Evolutionary conservation across 768 basidiomycete genomes (phyloP).

Genomic region (Daedalea quercina): DNA sequence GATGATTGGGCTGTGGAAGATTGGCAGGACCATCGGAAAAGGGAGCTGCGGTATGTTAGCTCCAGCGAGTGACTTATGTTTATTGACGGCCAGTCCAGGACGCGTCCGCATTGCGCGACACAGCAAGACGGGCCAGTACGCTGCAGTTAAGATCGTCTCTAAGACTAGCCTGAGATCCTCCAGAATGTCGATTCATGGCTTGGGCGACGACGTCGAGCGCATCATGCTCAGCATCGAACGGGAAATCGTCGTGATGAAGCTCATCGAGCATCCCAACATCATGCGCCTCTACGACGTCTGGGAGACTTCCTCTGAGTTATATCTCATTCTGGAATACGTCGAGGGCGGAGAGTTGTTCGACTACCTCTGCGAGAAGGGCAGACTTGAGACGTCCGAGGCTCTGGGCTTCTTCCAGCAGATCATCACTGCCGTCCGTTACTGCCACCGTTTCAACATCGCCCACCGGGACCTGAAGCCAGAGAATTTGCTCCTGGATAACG

Average conservation of each 20-base stretch:
- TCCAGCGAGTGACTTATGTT: background rate
- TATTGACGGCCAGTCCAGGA: constrained; percentile 37
- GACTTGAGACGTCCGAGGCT: constrained; percentile 65
- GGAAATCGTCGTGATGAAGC: constrained; percentile 97
- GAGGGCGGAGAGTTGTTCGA: constrained; percentile 95
- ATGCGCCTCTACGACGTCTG: constrained; percentile 95
- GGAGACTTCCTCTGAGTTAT: constrained; percentile 87
- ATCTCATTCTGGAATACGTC: constrained; percentile 90
- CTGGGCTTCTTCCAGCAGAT: constrained; percentile 90
- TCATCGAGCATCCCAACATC: constrained; percentile 92
- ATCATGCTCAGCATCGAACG: constrained; percentile 78
- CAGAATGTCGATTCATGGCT: constrained; percentile 58
- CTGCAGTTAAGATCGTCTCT: constrained; percentile 92
- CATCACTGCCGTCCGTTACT: constrained; percentile 86
- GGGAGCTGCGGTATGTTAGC: constrained; percentile 38
- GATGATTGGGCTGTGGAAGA: constrained; percentile 47
- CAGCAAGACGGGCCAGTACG: constrained; percentile 80
- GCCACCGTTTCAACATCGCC: constrained; percentile 89
- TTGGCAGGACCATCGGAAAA: constrained; percentile 49
- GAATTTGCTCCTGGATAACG: constrained; percentile 79
- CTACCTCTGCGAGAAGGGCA: constrained; percentile 75
- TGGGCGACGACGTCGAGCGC: constrained; percentile 71
- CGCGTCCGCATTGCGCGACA: constrained; percentile 88
- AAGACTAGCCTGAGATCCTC: constrained; percentile 64
- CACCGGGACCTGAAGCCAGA: constrained; percentile 95